Evolutionary conservation across 2,329 filamentous ascomycete genomes (phyloP).

Genomic region (Tolypocladium tropicale): DNA sequence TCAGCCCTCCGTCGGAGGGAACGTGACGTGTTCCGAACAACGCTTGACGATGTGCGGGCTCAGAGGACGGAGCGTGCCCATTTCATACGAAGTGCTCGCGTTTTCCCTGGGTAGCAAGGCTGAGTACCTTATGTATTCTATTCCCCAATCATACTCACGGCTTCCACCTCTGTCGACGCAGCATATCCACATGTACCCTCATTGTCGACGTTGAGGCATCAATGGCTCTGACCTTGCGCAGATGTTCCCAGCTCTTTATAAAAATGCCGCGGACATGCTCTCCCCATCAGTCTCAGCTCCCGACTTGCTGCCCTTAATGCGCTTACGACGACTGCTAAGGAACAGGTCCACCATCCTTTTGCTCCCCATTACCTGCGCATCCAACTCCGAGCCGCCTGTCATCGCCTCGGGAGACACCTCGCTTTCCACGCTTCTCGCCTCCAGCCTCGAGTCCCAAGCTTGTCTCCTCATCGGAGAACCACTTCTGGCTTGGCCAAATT

Average conservation of each 20-base stretch:
- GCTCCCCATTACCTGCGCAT: conserved; percentile 30
- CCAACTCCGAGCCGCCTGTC: conserved; percentile 7
- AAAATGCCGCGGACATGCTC: conserved; percentile 19
- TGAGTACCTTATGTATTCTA: neutral
- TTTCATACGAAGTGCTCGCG: too few relatives aligned
- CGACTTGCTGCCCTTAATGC: conserved; percentile 23
- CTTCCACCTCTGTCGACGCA: neutral
- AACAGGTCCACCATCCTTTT: conserved; percentile 45
- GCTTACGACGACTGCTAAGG: conserved; percentile 35
- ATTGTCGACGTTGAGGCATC: neutral
- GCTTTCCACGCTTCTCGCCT: neutral
- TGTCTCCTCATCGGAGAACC: neutral
- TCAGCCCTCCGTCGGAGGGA: conserved; percentile 16
- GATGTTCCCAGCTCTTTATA: conserved; percentile 9
- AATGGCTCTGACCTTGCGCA: neutral
- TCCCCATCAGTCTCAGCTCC: conserved; percentile 12
- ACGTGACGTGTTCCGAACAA: neutral
- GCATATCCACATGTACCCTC: neutral
- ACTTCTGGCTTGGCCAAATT: conserved; percentile 2
- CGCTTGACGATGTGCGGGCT: too few relatives aligned
- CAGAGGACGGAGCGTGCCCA: too few relatives aligned
- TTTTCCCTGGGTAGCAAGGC: too few relatives aligned
- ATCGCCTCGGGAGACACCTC: neutral
- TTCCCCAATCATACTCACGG: neutral
- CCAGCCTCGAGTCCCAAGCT: neutral